Percentiles rank a stretch among this genome's conserved stretches.
Evolutionary conservation across 345 rosid genomes (phyloP).

Genomic region (Salix koriyanagi): DNA sequence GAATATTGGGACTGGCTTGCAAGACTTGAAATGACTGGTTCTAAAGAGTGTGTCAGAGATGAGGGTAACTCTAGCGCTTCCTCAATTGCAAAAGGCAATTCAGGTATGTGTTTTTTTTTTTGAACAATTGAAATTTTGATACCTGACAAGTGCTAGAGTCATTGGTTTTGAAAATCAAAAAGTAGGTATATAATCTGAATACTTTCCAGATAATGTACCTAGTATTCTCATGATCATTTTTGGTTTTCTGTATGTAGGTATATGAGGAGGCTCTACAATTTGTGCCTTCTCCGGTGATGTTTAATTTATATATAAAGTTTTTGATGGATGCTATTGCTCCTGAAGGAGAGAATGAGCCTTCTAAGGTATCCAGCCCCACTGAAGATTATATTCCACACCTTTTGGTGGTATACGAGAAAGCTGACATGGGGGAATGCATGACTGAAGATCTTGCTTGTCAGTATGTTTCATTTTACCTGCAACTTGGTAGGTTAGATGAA

Average conservation of each 20-base stretch:
- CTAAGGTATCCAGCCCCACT: slow-evolving; percentile 19
- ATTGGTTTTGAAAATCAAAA: neutral
- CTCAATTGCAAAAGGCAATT: slow-evolving; percentile 53
- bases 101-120: slow-evolving; percentile 39
- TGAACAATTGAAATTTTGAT: neutral
- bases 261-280: slow-evolving; percentile 67
- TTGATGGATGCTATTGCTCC: slow-evolving; percentile 43
- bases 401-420: slow-evolving; percentile 54
- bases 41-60: slow-evolving; percentile 21
- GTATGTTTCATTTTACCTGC: slow-evolving; percentile 57
- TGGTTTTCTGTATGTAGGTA: slow-evolving; percentile 40
- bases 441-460: slow-evolving; percentile 66
- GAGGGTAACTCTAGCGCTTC: slow-evolving; percentile 15
- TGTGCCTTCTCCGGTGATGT: slow-evolving; percentile 56
- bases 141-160: neutral
- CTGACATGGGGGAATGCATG: slow-evolving; percentile 52
- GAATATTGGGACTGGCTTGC: slow-evolving; percentile 95
- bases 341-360: slow-evolving; percentile 25
- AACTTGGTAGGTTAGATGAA: slow-evolving; percentile 54
- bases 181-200: neutral
- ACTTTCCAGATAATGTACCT: neutral
- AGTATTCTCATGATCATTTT: neutral
- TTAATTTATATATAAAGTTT: slow-evolving; percentile 54
- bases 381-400: slow-evolving; percentile 41
- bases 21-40: slow-evolving; percentile 47